Conservation (phyloP, 805 yeast genomes). For the Spathaspora arborariae region DNA sequence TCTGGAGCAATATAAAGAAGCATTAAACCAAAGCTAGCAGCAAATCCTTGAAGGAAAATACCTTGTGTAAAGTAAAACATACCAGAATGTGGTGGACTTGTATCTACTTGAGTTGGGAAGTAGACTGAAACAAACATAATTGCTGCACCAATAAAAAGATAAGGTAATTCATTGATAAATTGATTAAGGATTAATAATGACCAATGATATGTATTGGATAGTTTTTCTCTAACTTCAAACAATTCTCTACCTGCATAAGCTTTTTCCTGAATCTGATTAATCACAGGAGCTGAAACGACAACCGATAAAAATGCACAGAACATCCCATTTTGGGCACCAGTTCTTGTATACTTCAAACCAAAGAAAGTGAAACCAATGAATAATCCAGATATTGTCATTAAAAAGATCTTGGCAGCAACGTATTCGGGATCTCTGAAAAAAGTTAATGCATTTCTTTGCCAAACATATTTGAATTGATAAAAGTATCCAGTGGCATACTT, state of each 20-base stretch:
- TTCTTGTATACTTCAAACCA: conserved; percentile 25
- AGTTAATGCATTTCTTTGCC: conserved; percentile 12
- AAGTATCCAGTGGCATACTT: conserved; percentile 17
- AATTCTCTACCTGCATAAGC: conserved; percentile 57
- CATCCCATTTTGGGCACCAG: conserved; percentile 58
- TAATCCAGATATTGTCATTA: conserved; percentile 50
- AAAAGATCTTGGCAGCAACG: conserved; percentile 38
- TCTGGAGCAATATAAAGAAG: conserved; percentile 59
- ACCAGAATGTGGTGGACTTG: conserved; percentile 38
- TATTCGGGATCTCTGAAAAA: conserved; percentile 42
- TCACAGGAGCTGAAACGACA: conserved; percentile 52
- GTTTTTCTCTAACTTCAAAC: conserved; percentile 66
- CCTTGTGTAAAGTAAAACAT: conserved; percentile 30
- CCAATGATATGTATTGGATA: conserved; percentile 76
- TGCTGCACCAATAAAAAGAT: conserved; percentile 29
- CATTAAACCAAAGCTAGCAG: conserved; percentile 32
- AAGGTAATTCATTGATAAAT: conserved; percentile 58
- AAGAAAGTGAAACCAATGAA: conserved; percentile 20
- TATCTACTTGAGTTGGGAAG: conserved; percentile 45
- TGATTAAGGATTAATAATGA: conserved; percentile 52
- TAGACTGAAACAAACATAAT: conserved; percentile 41
- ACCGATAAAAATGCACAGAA: conserved; percentile 58
- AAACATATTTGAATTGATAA: conserved; percentile 16
- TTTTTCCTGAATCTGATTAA: conserved; percentile 61
- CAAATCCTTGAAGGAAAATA: conserved; percentile 27